These are phyloP conservation scores for Salix koriyanagi DNA, from an alignment of 345 rosid genomes.

Conservation along the genomic window DNA sequence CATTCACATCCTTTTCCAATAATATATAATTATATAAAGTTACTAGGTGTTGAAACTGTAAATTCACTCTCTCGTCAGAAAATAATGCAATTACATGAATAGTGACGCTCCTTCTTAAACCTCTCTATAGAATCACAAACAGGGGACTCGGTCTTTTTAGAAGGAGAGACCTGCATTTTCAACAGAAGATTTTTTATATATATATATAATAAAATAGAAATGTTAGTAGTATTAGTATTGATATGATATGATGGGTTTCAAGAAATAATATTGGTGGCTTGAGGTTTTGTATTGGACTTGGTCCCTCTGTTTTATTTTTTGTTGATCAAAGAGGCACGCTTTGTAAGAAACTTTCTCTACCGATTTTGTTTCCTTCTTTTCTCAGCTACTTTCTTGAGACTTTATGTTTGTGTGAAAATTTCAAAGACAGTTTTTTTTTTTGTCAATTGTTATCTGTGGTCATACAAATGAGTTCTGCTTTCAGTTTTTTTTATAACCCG, in stretches of 20 bases:
- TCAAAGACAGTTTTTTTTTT: no score
- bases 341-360: constrained; percentile 5
- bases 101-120: neutral
- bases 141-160: neutral
- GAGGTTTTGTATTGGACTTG: constrained; percentile 15
- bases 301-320: constrained; percentile 15
- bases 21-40: neutral
- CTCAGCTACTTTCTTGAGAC: neutral
- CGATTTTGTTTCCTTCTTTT: neutral
- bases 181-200: no score
- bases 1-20: neutral
- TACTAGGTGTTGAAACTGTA: neutral
- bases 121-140: neutral
- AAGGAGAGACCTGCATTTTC: neutral
- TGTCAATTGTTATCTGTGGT: neutral
- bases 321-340: constrained; percentile 16
- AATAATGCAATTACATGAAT: neutral
- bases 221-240: neutral
- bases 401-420: neutral
- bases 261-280: neutral
- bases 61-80: neutral
- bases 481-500: neutral
- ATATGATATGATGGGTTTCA: neutral
- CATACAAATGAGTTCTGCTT: neutral
- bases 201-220: neutral